Percentiles rank a stretch among this genome's conserved stretches.
phyloP scores from a whole-genome alignment of 352 stramenopile genomes.

The Phytophthora chlamydospora region DNA sequence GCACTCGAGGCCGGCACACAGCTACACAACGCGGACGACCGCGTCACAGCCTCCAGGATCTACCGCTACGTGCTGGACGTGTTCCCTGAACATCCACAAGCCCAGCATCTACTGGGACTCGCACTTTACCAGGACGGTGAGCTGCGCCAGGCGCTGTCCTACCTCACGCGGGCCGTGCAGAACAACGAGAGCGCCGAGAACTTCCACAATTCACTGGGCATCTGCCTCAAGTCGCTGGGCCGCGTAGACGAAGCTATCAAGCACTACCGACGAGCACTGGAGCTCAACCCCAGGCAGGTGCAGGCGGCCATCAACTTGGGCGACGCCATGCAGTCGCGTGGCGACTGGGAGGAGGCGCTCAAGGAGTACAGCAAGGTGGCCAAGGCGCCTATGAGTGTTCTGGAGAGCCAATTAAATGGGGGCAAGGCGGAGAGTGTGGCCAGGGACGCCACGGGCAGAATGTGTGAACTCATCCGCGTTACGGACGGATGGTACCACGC shows the following conservation, averaged over 20 bases:
- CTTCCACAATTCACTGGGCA: slow-evolving; percentile 61
- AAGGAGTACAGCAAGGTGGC: slow-evolving; percentile 59
- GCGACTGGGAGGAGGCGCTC: slow-evolving; percentile 65
- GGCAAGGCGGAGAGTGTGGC: slow-evolving; percentile 33
- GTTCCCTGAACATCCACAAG: slow-evolving; percentile 50
- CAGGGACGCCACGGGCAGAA: slow-evolving; percentile 43
- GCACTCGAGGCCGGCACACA: slow-evolving; percentile 49
- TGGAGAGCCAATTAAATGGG: slow-evolving; percentile 23
- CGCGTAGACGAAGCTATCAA: slow-evolving; percentile 50
- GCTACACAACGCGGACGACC: slow-evolving; percentile 45
- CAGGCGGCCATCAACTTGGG: slow-evolving; percentile 64
- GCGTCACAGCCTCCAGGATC: slow-evolving; percentile 39
- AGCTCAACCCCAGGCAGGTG: slow-evolving; percentile 51
- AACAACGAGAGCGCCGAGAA: slow-evolving; percentile 50
- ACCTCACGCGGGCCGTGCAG: slow-evolving; percentile 50
- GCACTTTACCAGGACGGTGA: slow-evolving; percentile 53
- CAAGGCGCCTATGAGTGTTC: slow-evolving; percentile 11
- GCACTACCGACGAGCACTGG: slow-evolving; percentile 55
- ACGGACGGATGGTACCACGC: slow-evolving; percentile 53
- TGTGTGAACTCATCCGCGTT: slow-evolving; percentile 63
- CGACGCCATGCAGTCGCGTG: slow-evolving; percentile 43
- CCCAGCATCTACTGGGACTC: slow-evolving; percentile 61
- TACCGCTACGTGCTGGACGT: slow-evolving; percentile 61
- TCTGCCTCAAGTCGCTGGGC: slow-evolving; percentile 53
- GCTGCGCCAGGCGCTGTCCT: slow-evolving; percentile 30